These are phyloP conservation scores for Peronospora farinosa DNA, from an alignment of 352 stramenopile genomes.

Conservation along the genomic window DNA sequence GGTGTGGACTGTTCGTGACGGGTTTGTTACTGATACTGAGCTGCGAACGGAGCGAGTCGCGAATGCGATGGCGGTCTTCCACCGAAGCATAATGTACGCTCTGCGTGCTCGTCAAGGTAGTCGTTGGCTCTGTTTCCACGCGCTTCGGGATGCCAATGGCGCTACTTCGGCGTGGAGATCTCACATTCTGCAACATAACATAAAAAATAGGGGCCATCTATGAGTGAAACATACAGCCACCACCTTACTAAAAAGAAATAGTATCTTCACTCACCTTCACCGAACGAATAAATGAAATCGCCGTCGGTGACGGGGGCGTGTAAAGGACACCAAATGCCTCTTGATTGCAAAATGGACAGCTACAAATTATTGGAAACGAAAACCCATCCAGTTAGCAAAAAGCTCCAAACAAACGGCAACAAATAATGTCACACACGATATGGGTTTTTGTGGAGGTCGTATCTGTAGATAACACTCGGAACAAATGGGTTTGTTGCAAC, in stretches of 20 bases:
- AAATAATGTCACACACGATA: conserved; percentile 30
- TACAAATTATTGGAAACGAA: conserved; percentile 12
- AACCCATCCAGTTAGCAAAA: conserved; percentile 5
- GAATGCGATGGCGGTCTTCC: conserved; percentile 63
- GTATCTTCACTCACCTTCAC: conserved; percentile 22
- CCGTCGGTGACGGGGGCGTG: conserved; percentile 34
- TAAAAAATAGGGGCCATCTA: conserved; percentile 6
- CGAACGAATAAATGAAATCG: conserved; percentile 41
- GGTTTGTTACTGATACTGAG: conserved; percentile 52
- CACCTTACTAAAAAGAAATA: conserved; percentile 1
- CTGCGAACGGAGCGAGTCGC: conserved; percentile 66
- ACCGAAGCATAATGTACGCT: conserved; percentile 57
- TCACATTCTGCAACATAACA: conserved; percentile 22
- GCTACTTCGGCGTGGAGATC: conserved; percentile 27
- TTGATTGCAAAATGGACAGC: conserved; percentile 78
- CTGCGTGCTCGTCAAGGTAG: conserved; percentile 9
- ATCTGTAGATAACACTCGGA: conserved; percentile 67
- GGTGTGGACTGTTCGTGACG: conserved; percentile 46
- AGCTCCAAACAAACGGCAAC: not conserved
- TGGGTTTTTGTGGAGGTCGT: conserved; percentile 41
- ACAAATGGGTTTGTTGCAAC: conserved; percentile 70
- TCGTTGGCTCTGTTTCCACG: conserved; percentile 9
- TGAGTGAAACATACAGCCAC: conserved; percentile 1
- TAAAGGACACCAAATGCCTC: conserved; percentile 57
- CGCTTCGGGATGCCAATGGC: conserved; percentile 32